Evolutionary conservation across 108 stramenopile species (phyloP), one percentile per base, ranked within the genome.

Genomic region (Schizochytrium sp.): DNA sequence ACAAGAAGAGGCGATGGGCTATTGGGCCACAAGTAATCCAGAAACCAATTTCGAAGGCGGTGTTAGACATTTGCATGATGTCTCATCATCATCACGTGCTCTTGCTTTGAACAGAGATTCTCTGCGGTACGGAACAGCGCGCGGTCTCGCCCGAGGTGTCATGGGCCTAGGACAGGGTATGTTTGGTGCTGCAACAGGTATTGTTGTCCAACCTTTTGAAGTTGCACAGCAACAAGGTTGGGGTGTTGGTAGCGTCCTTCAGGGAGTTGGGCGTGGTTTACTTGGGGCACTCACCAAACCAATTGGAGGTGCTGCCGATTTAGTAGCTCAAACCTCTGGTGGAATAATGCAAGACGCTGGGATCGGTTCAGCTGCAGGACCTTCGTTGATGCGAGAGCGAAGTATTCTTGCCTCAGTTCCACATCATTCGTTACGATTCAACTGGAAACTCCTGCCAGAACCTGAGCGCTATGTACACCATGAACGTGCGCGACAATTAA

Each of bases 251-350:
- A 83, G 76, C 53, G 76, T 83, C 76, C 3, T 83, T 3, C 47
- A 83, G 28, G 76, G 76, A 13, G 76, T 83, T 5, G 76, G 76
- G 5, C 47, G 47, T n/a, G 76, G 76, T 10, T 28, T 83, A 8
- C 50, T 83, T 5, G 76, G 76, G 28, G 76, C 76, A 17, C 5
- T 83, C 50, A 83, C 76, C 0, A 83, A 83, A 42, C 76, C 76
- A 42, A 83, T 83, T 28, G 53, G 76, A 19, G 76, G 76, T 28
- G 76, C 76, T 10, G 76, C 76, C 5, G 76, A 83, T 40, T 40
- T 83, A n/a, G 76, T 83, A 28, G 76, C 76, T 5, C 76, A 83
- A 83, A 83, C 76, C 28, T 83, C 76, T n/a, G 76, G 76, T n/a
- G 76, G 76, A 1, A 83, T 83, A 7, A 83, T 83, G 76, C 76